Evolutionary conservation across 305 asterid species (phyloP), one percentile per base, ranked within the genome.

Genomic region (Solanum hybrid): DNA sequence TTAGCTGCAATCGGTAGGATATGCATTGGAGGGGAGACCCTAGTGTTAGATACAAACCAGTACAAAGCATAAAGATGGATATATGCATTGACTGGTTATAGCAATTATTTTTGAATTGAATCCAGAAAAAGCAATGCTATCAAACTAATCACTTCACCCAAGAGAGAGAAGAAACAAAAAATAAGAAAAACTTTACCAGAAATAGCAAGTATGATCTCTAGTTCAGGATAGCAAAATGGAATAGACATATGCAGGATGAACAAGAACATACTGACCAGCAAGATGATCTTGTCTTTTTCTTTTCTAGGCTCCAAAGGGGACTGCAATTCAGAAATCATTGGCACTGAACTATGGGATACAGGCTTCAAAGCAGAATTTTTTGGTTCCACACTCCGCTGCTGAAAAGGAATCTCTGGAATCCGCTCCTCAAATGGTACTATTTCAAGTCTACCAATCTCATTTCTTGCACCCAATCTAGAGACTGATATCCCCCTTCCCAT

Each of bases 211-310:
- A 31, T 83, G 88, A 29, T 84, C 12, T 20, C 76, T 61, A 83
- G 27, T 90, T 45, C 36, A 88, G 39, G 45, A 81, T 31, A 10
- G 10, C 10, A 27, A 84, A 32, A 70, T 61, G 81, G 36, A 37
- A 86, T 10, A 86, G 81, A 41, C 75, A 20, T 5, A 89, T 6
- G 72, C n/a, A 57, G 26, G 79, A 90, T 36, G 34, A 87, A 29
- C 73, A 72, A 87, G 29, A 45, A 86, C 61, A 36, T 36, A 93
- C 97, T 93, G 87, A 96, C 97, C 97, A 88, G 91, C 65, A 94
- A 89, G 89, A 91, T 86, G 82, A 93, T 89, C 77, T 88, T 92
- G 85, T 93, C 92, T 82, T 93, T 93, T 79, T 91, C 89, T 32
- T 84, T 89, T 90, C 78, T 68, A 89, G 20, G 90, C 36, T 92